phyloP scores from a whole-genome alignment of 2,329 filamentous ascomycete genomes.

The Basipetospora chlamydospora region DNA sequence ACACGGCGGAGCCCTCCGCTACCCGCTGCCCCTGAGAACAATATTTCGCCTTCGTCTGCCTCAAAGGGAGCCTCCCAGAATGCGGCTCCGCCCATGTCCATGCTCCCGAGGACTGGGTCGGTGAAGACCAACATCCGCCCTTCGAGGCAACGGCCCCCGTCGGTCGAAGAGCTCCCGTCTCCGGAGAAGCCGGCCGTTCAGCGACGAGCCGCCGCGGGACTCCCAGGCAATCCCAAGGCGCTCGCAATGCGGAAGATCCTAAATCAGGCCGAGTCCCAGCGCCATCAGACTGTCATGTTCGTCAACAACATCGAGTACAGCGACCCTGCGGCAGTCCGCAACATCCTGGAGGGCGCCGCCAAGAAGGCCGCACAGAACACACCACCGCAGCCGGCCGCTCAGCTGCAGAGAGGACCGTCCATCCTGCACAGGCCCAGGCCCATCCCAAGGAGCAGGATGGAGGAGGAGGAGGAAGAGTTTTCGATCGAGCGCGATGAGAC shows the following conservation, averaged over 20 bases:
- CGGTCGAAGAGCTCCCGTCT: slow-evolving; percentile 12
- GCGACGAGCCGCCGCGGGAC: slow-evolving; percentile 27
- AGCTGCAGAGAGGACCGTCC: slow-evolving; percentile 21
- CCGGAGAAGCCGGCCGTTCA: slow-evolving; percentile 23
- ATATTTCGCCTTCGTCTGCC: neutral
- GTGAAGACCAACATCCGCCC: slow-evolving; percentile 17
- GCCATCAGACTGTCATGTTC: slow-evolving; percentile 36
- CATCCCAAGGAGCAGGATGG: slow-evolving; percentile 30
- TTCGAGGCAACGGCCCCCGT: slow-evolving; percentile 14
- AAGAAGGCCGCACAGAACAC: slow-evolving; percentile 15
- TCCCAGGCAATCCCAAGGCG: slow-evolving; percentile 32
- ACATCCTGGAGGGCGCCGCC: slow-evolving; percentile 30
- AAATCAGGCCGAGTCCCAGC: slow-evolving; percentile 15
- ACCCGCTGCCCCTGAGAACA: neutral
- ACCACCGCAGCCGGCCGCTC: slow-evolving; percentile 6
- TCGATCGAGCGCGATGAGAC: slow-evolving; percentile 32
- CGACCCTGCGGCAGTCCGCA: slow-evolving; percentile 31
- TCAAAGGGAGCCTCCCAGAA: neutral
- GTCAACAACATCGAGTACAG: slow-evolving; percentile 42
- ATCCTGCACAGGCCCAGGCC: slow-evolving; percentile 41
- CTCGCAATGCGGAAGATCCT: slow-evolving; percentile 17
- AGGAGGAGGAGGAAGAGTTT: slow-evolving; percentile 27
- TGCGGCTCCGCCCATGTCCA: slow-evolving; percentile 9
- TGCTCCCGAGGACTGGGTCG: slow-evolving; percentile 17
- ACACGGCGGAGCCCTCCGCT: slow-evolving; percentile 2